Evolutionary conservation across 306 rosid species (phyloP), one percentile per base, ranked within the genome.

Genomic region (Mimosa pudica): DNA sequence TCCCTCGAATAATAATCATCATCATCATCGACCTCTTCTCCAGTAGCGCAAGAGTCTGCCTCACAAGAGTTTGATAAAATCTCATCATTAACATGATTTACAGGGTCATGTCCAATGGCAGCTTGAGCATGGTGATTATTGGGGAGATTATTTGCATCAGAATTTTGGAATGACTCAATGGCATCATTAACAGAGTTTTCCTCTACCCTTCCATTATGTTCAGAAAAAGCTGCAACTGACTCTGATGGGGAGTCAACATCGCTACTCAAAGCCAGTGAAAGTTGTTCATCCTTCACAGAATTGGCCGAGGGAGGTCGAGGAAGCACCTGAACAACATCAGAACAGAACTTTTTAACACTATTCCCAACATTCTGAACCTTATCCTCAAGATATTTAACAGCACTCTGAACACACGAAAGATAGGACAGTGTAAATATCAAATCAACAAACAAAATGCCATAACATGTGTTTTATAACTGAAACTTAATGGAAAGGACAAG

Each of bases 281-380:
- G 46, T 62, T 67, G 73, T 77, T 81, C 92, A 76, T 24, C 51
- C 73, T 84, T 85, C 78, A 68, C 82, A 24, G 91, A 55, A 79
- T 74, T 71, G 33, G 30, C 79, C 51, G 65, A 51, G 52, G 87
- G 79, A 74, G 93, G 38, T 10, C 11, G 74, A 46, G 74, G 91
- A 73, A 80, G 84, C 73, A 89, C 75, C 38, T 89, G 87, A 70
- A 89, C 87, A 33, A 89, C 88, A 77, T 58, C 96, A 72, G 97
- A 89, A 86, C 75, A 94, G 6, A 95, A 77, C 75, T 80, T 93
- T 86, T 88, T 90, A 70, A 93, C 82, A 82, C 75, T 89, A 45
- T 85, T 92, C 60, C 99, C 93, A 67, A 88, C 94, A 71, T 81
- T 85, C 57, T 90, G 87, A 74, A 93, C 90, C 66, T 71, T 94